Conservation (phyloP, 129 eudicot species). For the Oenanthe sinensis region DNA sequence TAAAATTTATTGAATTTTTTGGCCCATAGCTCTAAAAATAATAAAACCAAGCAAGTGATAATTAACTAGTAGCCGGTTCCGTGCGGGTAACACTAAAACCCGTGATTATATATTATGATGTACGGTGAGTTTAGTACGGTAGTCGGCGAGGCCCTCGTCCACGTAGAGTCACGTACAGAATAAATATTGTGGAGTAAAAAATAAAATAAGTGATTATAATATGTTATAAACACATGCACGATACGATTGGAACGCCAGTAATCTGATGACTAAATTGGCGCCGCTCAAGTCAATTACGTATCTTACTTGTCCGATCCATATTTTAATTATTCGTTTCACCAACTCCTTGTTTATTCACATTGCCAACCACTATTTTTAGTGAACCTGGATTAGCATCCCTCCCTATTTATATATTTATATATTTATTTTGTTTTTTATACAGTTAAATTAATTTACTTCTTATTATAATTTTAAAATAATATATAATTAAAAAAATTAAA, state of each 20-base stretch:
- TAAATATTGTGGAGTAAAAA: too few relatives aligned
- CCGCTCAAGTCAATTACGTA: conserved; percentile 26
- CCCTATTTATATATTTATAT: too few relatives aligned
- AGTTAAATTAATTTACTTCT: too few relatives aligned
- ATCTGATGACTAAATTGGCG: not conserved
- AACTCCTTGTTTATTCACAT: conserved; percentile 3
- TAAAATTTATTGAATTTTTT: too few relatives aligned
- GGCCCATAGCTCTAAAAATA: too few relatives aligned
- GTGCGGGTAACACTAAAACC: not conserved
- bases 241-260: not conserved
- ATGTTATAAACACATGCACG: not conserved
- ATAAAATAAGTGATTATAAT: too few relatives aligned
- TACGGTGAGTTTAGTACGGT: conserved; percentile 1
- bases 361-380: not conserved
- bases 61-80: not conserved
- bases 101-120: not conserved
- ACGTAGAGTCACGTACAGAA: not conserved
- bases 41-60: too few relatives aligned
- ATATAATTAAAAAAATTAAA: too few relatives aligned
- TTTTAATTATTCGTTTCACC: not conserved
- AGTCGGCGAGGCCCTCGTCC: not conserved
- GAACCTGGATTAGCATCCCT: too few relatives aligned
- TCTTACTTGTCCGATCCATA: conserved; percentile 3
- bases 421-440: too few relatives aligned
- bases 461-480: too few relatives aligned